Base-by-base conservation (phyloP, 2,329 filamentous ascomycete species). In the Ceratocystis ficicola region DNA sequence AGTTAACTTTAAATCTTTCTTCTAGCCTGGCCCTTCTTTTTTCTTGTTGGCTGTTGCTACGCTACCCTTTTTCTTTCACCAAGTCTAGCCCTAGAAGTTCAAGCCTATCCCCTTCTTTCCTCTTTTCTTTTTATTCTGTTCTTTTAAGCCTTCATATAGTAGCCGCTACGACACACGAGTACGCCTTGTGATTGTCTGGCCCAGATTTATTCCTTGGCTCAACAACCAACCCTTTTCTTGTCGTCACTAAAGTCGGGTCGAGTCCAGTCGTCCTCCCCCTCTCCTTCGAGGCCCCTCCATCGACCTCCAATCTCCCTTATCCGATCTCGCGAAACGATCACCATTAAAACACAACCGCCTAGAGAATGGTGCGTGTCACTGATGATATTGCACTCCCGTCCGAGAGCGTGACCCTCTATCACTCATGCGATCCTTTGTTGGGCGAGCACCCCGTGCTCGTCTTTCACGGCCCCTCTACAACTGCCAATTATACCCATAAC, bases 401-500 rank as follows among this genome's bases (percentile, higher is more conserved):
- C 74, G 88, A 93, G 75, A 82, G 88, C 74, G 83, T 96, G 75
- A 86, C 84, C 73, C 88, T 96, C 72, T 97, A 95, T 81, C 88
- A 95, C 77, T 86, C 90, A 71, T 87, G 86, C 74, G 94, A 99
- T 76, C 85, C 90, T 68, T 79, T 92, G 70, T 86, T 95, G 66
- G 87, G 87, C 75, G 83, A 92, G 77, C 81, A 91, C 69, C 86
- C 92, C 63, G 81, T 97, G 71, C 81, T 97, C 70, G 82, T 96
- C 75, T 96, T 97, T 80, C 90, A 96, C 75, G 93, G 93, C 15
- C 85, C 91, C 17, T 93, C 93, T 60, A 91, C 92, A 36, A 95
- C 90, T 55, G 86, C 89, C 72, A 95, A 95, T 76, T 88, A 88
- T 70, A 90, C 86, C 62, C 85, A 86, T 72, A 95, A 90, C 76